Conservation (phyloP, 2,329 filamentous ascomycete species). For the Neofusicoccum umdonicola region DNA sequence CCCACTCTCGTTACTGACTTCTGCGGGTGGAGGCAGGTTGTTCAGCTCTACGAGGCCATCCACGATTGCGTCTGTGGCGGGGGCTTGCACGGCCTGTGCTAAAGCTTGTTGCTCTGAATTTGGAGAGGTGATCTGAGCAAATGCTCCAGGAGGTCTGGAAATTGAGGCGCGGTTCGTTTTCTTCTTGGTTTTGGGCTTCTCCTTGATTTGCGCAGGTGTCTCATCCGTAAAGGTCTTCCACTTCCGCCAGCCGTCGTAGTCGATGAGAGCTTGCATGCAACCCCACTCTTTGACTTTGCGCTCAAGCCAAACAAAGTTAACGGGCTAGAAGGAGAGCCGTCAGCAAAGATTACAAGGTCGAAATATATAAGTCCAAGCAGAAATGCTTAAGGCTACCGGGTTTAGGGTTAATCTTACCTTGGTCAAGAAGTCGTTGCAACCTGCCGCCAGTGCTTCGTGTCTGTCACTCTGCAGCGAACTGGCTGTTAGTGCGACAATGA, state of each 20-base stretch:
- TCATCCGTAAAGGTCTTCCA: slow-evolving; percentile 76
- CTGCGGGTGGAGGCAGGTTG: background rate
- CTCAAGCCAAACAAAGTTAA: slow-evolving; percentile 96
- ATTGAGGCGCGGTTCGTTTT: slow-evolving; percentile 15
- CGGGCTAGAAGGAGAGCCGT: slow-evolving; percentile 59
- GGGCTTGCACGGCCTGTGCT: slow-evolving; percentile 1
- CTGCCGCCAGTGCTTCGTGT: slow-evolving; percentile 89
- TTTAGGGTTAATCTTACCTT: slow-evolving; percentile 61
- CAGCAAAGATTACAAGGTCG: background rate
- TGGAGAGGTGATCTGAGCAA: background rate
- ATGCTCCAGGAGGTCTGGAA: background rate
- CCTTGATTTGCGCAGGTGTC: slow-evolving; percentile 30
- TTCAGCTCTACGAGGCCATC: slow-evolving; percentile 1
- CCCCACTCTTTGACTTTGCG: slow-evolving; percentile 99
- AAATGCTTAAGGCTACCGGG: no score
- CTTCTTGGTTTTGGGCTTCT: slow-evolving; percentile 24
- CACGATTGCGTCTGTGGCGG: background rate
- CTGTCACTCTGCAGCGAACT: slow-evolving; percentile 93
- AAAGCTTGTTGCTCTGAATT: slow-evolving; percentile 6
- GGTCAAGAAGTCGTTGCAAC: slow-evolving; percentile 97
- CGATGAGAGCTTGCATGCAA: slow-evolving; percentile 98
- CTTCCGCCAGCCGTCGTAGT: slow-evolving; percentile 96
- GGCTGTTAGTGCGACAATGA: slow-evolving; percentile 94
- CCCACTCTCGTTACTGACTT: background rate
- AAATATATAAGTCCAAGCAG: no score